Evolutionary conservation across 2,329 filamentous ascomycete genomes (phyloP).

Genomic region (Knoxdaviesia capensis): DNA sequence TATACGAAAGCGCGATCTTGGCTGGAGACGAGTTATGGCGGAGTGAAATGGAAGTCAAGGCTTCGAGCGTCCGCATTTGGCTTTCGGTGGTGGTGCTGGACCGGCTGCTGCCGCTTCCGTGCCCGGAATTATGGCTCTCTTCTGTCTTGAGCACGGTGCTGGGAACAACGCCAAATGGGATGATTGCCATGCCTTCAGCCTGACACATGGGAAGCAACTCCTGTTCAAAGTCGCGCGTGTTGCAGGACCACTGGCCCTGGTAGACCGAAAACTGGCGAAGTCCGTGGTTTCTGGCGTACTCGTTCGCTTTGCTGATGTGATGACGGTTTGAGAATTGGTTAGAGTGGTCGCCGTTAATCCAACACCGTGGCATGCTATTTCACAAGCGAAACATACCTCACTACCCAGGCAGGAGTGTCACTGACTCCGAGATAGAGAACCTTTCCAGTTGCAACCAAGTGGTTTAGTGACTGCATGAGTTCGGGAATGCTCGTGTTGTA

Average conservation of each 20-base stretch:
- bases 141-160: slow-evolving; percentile 24
- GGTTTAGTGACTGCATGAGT: slow-evolving; percentile 10
- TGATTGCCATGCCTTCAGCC: slow-evolving; percentile 27
- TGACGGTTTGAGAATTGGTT: slow-evolving; percentile 2
- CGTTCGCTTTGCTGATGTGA: slow-evolving; percentile 6
- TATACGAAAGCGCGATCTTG: slow-evolving; percentile 44
- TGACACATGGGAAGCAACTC: slow-evolving; percentile 23
- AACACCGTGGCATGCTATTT: slow-evolving; percentile 41
- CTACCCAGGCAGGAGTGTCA: slow-evolving; percentile 13
- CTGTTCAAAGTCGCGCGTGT: slow-evolving; percentile 18
- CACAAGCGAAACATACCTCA: slow-evolving; percentile 35
- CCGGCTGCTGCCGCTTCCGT: not conserved
- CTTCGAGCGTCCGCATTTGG: slow-evolving; percentile 49
- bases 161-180: slow-evolving; percentile 37
- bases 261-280: slow-evolving; percentile 15
- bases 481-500: slow-evolving; percentile 8
- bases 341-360: slow-evolving; percentile 38
- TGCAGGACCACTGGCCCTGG: slow-evolving; percentile 20
- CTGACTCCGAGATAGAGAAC: slow-evolving; percentile 13
- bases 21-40: slow-evolving; percentile 16
- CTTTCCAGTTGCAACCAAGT: slow-evolving; percentile 9
- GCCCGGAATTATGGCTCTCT: slow-evolving; percentile 4
- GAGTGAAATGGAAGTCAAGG: slow-evolving; percentile 47
- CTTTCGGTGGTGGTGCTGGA: slow-evolving; percentile 17
- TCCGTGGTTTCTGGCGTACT: slow-evolving; percentile 10